Evolutionary conservation across 164 flowering plant genomes (phyloP).

Genomic region (Brasenia schreberi): DNA sequence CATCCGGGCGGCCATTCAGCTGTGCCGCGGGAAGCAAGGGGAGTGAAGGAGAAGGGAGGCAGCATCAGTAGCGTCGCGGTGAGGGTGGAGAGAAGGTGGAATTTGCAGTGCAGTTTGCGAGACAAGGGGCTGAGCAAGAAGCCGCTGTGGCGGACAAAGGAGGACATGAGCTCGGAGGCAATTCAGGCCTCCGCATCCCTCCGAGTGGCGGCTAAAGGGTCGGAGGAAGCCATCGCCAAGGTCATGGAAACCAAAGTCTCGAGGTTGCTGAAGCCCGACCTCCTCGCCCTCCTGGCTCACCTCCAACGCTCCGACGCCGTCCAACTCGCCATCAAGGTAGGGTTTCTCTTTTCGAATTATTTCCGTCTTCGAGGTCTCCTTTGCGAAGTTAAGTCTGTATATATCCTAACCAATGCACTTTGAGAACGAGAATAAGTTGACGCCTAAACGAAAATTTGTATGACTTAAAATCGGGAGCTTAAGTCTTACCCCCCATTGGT

Average conservation of each 20-base stretch:
- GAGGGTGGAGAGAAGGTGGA: neutral
- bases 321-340: conserved; percentile 6
- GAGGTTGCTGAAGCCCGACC: conserved; percentile 6
- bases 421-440: too few species aligned
- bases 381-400: too few species aligned
- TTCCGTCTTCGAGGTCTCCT: too few species aligned
- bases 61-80: neutral
- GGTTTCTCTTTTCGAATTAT: neutral
- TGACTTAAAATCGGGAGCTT: too few species aligned
- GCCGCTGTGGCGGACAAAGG: conserved; percentile 7
- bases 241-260: conserved; percentile 3
- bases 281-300: conserved; percentile 7
- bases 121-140: conserved; percentile 11
- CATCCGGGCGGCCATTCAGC: neutral
- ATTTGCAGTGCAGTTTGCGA: conserved; percentile 2
- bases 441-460: too few species aligned
- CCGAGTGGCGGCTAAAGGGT: conserved; percentile 1
- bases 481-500: too few species aligned
- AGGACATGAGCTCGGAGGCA: conserved; percentile 12
- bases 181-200: conserved; percentile 7
- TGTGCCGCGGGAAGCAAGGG: neutral
- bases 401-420: too few species aligned
- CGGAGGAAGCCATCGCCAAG: neutral
- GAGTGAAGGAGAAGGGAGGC: neutral
- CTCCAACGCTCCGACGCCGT: conserved; percentile 6